Evolutionary conservation across 345 rosid species (phyloP), one percentile per base, ranked within the genome.

Genomic region (Crucihimalaya himalaica): DNA sequence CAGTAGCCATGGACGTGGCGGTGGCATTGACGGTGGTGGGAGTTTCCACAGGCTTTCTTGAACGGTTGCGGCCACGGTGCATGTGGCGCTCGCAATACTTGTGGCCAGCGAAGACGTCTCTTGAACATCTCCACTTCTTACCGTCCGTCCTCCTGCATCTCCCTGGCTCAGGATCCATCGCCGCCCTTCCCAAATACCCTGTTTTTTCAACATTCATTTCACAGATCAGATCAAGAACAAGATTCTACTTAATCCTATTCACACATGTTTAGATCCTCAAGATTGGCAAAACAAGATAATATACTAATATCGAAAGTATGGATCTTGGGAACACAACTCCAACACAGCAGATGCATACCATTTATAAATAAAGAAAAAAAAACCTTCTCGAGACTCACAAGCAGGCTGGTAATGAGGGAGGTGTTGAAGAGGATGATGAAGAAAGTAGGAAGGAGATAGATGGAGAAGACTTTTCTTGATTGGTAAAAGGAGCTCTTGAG

Each of bases 1-100:
- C 48, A 4, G 86, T 73, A 82, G 89, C 72, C 34, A 56, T 45
- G n/a, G 68, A 15, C 14, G 59, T 57, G 55, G 69, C 52, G 5
- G 73, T 21, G 66, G 80, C 21, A n/a, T 66, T 72, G 27, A 85
- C 81, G 18, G 87, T 86, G 56, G 86, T 84, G 80, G 93, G 89
- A 81, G 84, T 81, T 89, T 94, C 99, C 97, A 92, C 97, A 88
- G 95, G 97, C 99, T 94, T 94, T 94, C 97, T 94, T 89, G 97
- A 91, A 91, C 97, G 97, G 89, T 89, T 94, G 84, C 96, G 96
- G 89, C 99, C 97, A 70, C 97, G 97, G 80, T 95, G 97, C 81
- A 95, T 85, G 87, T 95, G 99, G 93, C 99, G 97, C 87, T 95
- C 97, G 77, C 99, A 95, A 83, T 92, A 95, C 81, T 92, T 95